Evolutionary conservation across 1,284 basidiomycete species (phyloP).

Genomic region (Coniferiporia sulphurascens): DNA sequence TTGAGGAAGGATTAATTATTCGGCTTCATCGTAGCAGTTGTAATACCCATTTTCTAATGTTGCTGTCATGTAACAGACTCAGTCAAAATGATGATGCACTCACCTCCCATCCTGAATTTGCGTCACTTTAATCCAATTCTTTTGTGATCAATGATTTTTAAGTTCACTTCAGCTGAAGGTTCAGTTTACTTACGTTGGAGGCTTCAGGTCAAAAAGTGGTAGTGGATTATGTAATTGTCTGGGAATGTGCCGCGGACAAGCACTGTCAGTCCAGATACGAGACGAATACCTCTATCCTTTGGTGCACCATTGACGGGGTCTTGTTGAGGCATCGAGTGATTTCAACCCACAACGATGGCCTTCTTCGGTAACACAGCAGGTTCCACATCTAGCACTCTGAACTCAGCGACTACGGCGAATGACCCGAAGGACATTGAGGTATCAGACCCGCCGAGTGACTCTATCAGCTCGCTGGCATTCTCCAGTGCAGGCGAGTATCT

Average conservation of each 20-base stretch:
- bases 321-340: too few relatives aligned
- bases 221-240: too few relatives aligned
- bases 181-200: too few relatives aligned
- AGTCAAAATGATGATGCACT: neutral
- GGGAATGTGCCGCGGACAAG: too few relatives aligned
- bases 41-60: neutral
- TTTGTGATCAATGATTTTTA: too few relatives aligned
- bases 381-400: constrained; percentile 27
- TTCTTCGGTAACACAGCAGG: constrained; percentile 30
- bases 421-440: constrained; percentile 72
- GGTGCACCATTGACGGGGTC: too few relatives aligned
- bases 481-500: constrained; percentile 62
- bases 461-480: constrained; percentile 68
- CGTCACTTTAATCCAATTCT: neutral
- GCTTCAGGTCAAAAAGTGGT: too few relatives aligned
- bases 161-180: too few relatives aligned
- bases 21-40: neutral
- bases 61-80: neutral
- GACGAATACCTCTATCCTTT: too few relatives aligned
- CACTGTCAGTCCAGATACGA: too few relatives aligned
- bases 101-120: neutral
- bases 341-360: constrained; percentile 29
- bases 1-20: constrained; percentile 2
- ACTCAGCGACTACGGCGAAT: constrained; percentile 24
- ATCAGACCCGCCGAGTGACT: constrained; percentile 65